phyloP scores from a whole-genome alignment of 148 eudicot species.

The Camellia sinensis region DNA sequence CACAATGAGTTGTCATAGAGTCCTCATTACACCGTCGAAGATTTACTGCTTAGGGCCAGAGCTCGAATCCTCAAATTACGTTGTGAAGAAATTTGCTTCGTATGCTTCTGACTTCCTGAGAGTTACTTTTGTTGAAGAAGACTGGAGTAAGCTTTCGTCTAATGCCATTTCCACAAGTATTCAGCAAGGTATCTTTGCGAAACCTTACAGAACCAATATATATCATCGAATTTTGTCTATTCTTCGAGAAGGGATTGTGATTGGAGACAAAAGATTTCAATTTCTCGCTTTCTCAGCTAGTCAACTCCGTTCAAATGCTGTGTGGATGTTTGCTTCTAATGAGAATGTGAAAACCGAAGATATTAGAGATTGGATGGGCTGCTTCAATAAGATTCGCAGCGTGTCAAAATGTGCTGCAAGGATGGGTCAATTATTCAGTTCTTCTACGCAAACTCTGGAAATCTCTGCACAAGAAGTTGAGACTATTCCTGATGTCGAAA shows the following conservation, averaged over 20 bases:
- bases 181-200: slow-evolving; percentile 68
- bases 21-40: slow-evolving; percentile 73
- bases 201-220: slow-evolving; percentile 60
- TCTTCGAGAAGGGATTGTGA: slow-evolving; percentile 72
- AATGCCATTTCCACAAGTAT: slow-evolving; percentile 51
- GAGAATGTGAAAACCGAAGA: slow-evolving; percentile 67
- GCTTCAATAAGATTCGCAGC: slow-evolving; percentile 86
- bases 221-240: slow-evolving; percentile 72
- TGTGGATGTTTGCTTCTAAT: slow-evolving; percentile 99
- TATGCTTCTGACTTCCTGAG: slow-evolving; percentile 84
- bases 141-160: slow-evolving; percentile 75
- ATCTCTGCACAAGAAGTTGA: slow-evolving; percentile 72
- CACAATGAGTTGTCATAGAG: slow-evolving; percentile 84
- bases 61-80: slow-evolving; percentile 79
- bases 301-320: slow-evolving; percentile 87
- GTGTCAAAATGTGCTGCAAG: slow-evolving; percentile 96
- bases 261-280: slow-evolving; percentile 75
- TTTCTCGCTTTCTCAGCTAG: slow-evolving; percentile 95
- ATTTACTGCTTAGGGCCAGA: slow-evolving; percentile 93
- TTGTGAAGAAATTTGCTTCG: slow-evolving; percentile 75
- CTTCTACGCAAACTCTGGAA: slow-evolving; percentile 74
- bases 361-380: slow-evolving; percentile 96
- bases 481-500: slow-evolving; percentile 79
- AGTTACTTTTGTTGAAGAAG: slow-evolving; percentile 96
- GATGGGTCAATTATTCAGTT: slow-evolving; percentile 95